Conservation (phyloP, 306 rosid genomes). For the Acacia confusa region DNA sequence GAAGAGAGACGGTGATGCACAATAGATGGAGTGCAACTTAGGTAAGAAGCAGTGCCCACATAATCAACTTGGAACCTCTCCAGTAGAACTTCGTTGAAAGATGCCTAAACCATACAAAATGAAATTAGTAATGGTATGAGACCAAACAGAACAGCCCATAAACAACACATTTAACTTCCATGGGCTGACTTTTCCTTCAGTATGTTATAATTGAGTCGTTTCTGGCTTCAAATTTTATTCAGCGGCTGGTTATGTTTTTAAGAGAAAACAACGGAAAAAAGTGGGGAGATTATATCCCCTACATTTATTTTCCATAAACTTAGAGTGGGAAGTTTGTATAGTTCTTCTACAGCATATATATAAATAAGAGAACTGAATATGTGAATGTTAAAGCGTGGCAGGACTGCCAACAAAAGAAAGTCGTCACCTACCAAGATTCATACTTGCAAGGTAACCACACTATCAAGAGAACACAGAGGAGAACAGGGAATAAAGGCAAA, state of each 20-base stretch:
- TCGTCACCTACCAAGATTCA: neutral
- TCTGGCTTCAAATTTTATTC: neutral
- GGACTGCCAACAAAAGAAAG: neutral
- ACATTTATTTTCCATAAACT: neutral
- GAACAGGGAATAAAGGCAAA: neutral
- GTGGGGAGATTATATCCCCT: neutral
- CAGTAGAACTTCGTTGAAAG: slow-evolving; percentile 51
- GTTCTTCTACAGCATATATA: too few species aligned
- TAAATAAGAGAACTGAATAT: neutral
- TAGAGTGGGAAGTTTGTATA: neutral
- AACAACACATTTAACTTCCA: neutral
- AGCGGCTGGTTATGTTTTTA: neutral
- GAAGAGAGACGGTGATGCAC: slow-evolving; percentile 65
- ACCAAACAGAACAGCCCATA: neutral
- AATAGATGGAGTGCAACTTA: slow-evolving; percentile 57
- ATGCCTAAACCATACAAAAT: slow-evolving; percentile 45
- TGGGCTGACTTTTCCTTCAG: neutral
- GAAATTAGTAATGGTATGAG: neutral
- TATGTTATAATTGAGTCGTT: neutral
- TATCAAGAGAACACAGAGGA: neutral
- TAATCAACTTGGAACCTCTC: slow-evolving; percentile 60
- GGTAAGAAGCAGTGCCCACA: slow-evolving; percentile 50
- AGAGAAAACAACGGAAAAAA: neutral
- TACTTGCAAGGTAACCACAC: neutral
- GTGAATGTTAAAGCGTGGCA: neutral